Evolutionary conservation across 1,139 yeast species (phyloP), one percentile per base, ranked within the genome.

Genomic region (Suhomyces bokatorum): DNA sequence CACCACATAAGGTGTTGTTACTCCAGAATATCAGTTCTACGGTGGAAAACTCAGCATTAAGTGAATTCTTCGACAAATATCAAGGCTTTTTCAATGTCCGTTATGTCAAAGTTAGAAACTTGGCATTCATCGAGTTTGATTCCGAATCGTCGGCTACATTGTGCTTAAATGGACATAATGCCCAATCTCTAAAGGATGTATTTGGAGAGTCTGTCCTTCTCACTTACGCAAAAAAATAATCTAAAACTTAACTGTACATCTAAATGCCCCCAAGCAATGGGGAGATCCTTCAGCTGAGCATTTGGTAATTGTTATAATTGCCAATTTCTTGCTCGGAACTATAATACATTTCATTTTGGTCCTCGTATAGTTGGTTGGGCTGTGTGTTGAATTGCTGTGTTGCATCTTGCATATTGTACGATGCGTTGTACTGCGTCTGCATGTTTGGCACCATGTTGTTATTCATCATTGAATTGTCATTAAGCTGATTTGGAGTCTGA

Each of bases 101-200:
- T 43, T 66, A 81, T 40, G 89, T 93, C 30, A 73, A 77, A 3
- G 80, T 83, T 2, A 75, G 89, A 39, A 77, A 78, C 35, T 78
- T 93, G 43, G 95, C 95, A 7, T 86, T 93, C 62, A 77, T 93
- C 11, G 97, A 93, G 56, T 93, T 83, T 60, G 82, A 78, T 30
- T 66, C 70, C 6, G 84, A 80, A 24, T 63, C 54, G 1, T 35
- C 43, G 17, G 63, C 77, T 1, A 63, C 64, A 1, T 42, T 39
- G 14, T 66, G 69, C 41, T 56, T 69, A 35, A 47, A 53, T 13
- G 36, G 46, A 7, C 31, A 52, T 3, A 51, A 53, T 6, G 27
- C 33, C 15, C 48, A 42, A 6, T 46, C 40, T 14, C 40, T 54
- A 20, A 43, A 46, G 10, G 38, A 46, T 8, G 44, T 48, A 17